Evolutionary conservation across 1,284 basidiomycete species (phyloP).

Genomic region (Cryptococcus depauperatus): DNA sequence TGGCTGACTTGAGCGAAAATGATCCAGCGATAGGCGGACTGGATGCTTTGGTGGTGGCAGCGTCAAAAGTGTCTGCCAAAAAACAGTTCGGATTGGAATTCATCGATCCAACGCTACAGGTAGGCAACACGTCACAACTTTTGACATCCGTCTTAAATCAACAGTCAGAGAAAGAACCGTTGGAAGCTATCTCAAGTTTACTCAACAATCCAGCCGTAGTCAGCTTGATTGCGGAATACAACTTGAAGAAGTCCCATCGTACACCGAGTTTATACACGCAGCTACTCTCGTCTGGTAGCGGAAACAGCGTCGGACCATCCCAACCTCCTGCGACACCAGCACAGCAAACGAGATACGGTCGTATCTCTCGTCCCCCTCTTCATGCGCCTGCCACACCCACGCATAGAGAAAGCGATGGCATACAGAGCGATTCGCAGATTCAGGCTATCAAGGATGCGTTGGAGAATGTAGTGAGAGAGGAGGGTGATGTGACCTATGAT

Average conservation of each 20-base stretch:
- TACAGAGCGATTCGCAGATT: conserved; percentile 6
- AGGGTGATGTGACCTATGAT: conserved; percentile 6
- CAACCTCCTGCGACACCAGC: conserved; percentile 10
- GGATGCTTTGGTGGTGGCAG: conserved; percentile 17
- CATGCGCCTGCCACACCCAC: conserved; percentile 1
- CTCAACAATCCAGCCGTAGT: conserved; percentile 11
- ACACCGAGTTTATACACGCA: conserved; percentile 13
- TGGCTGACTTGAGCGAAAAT: background rate
- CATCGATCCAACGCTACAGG: conserved; percentile 18
- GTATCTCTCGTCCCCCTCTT: conserved; percentile 18
- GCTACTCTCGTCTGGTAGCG: conserved; percentile 2
- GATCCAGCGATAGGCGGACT: conserved; percentile 17
- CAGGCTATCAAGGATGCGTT: conserved; percentile 17
- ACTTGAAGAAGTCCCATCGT: conserved; percentile 10
- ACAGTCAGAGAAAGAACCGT: conserved; percentile 3
- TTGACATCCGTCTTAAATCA: background rate
- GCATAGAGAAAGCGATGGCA: background rate
- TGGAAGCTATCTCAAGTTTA: conserved; percentile 9
- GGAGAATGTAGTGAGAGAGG: conserved; percentile 9
- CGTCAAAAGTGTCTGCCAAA: conserved; percentile 9
- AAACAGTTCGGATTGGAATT: conserved; percentile 4
- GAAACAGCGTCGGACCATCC: conserved; percentile 16
- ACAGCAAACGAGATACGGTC: conserved; percentile 17
- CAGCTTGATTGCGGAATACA: conserved; percentile 13
- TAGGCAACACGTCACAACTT: conserved; percentile 4